Evolutionary conservation across 1,139 yeast genomes (phyloP).

Genomic region (Saccharomycopsis hybrid): DNA sequence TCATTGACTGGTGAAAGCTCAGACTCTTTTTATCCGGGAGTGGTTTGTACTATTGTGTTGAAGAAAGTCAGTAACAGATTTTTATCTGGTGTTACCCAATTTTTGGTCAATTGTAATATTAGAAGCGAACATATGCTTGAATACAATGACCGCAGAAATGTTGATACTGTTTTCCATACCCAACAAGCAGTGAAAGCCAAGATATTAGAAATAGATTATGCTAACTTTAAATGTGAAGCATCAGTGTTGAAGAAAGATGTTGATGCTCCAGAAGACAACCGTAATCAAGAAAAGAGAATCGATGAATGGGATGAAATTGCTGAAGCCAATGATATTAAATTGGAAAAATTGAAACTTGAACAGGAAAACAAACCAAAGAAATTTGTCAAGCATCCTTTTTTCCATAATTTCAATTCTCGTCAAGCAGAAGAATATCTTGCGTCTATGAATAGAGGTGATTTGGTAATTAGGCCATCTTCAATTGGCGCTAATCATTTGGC

Average conservation of each 20-base stretch:
- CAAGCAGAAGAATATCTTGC: conserved; percentile 95
- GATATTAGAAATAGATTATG: conserved; percentile 63
- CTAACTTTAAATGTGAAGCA: conserved; percentile 64
- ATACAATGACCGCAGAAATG: conserved; percentile 38
- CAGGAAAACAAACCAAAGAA: conserved; percentile 47
- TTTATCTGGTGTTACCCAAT: conserved; percentile 58
- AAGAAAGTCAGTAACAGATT: conserved; percentile 48
- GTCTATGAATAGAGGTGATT: conserved; percentile 82
- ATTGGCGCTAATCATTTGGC: conserved; percentile 84
- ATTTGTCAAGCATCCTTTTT: conserved; percentile 88
- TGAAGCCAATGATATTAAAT: conserved; percentile 59
- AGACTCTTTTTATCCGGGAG: conserved; percentile 59
- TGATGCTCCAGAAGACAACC: conserved; percentile 44
- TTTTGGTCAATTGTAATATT: conserved; percentile 69
- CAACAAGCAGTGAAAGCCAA: conserved; percentile 89
- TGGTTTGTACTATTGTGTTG: conserved; percentile 73
- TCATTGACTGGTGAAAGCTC: conserved; percentile 85
- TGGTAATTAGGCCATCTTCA: conserved; percentile 92
- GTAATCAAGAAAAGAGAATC: conserved; percentile 37
- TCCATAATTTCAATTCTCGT: conserved; percentile 70
- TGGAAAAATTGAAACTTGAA: conserved; percentile 47
- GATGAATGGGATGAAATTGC: conserved; percentile 79
- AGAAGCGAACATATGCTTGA: conserved; percentile 60
- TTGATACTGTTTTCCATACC: conserved; percentile 41
- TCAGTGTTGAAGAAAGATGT: conserved; percentile 66